Evolutionary conservation across 352 stramenopile genomes (phyloP), one percentile per base, ranked within the genome.

Genomic region (Globisporangium cederbergense): DNA sequence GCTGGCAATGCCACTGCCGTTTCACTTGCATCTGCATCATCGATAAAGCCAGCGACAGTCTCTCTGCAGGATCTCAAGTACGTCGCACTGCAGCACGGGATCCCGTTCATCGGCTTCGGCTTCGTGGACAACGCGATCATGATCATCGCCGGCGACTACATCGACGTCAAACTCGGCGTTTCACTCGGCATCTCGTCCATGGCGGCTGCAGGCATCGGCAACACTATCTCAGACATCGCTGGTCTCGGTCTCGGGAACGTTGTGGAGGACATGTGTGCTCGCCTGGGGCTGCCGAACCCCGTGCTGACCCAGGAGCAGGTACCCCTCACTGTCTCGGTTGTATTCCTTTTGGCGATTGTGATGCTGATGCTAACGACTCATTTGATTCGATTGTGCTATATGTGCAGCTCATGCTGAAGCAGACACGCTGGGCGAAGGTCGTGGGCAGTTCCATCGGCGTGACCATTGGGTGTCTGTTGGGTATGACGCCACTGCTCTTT

Each of bases 41-140:
- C 53, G 1, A 10, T 30, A 7, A 28, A 30, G 14, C 20, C 53
- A 42, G 62, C 45, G 16, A 66, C 60, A 2, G 67, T 84, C 16
- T 81, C 81, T 25, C 60, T 75, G 55, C 68, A 78, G 36, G 80
- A 86, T 36, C 75, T 91, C 59, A 84, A 88, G 76, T 73, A 83
- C 65, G 70, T 91, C 30, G 82, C 81, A 52, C 43, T 92, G 58
- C 71, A 90, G 66, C 60, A 86, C 36, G 88, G 79, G 1, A 77
- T 98, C 58, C 96, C 96, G 3, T 99, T 99, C 71, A 76, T 99
- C 16, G 96, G 96, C 46, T 99, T 99, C 75, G 96, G 96, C 30
- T 98, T 99, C 45, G 96, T 99, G 69, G 97, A 99, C 78, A 99
- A 99, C 76, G 79, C 86, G 40, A 97, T 99, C 69, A 96, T 99